phyloP scores from a whole-genome alignment of 768 basidiomycete species.

The Hygrophorus russula region DNA sequence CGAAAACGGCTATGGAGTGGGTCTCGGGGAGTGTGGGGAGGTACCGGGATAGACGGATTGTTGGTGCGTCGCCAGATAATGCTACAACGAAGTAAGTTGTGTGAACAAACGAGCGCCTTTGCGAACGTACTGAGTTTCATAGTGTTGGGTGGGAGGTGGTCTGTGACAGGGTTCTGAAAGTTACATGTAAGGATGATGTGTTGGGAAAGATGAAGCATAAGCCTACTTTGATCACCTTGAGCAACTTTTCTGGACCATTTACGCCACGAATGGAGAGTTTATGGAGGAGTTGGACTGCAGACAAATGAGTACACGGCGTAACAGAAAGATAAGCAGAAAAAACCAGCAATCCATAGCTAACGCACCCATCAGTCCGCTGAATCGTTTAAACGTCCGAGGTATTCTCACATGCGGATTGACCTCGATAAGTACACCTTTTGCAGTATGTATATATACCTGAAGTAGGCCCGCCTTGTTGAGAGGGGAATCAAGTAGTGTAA shows the following conservation, averaged over 20 bases:
- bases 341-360: not conserved
- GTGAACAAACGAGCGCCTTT: not conserved
- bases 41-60: conserved; percentile 71
- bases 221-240: conserved; percentile 90
- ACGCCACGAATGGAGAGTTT: conserved; percentile 92
- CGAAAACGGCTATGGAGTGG: conserved; percentile 88
- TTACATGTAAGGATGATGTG: conserved; percentile 8
- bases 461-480: conserved; percentile 94
- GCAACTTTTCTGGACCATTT: conserved; percentile 91
- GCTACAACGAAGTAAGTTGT: conserved; percentile 4
- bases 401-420: conserved; percentile 97
- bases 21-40: conserved; percentile 78
- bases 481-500: conserved; percentile 94
- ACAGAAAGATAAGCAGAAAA: not conserved
- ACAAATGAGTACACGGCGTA: conserved; percentile 1
- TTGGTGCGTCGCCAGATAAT: conserved; percentile 66
- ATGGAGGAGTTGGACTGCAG: conserved; percentile 88
- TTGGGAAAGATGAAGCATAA: not conserved
- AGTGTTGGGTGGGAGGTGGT: conserved; percentile 92
- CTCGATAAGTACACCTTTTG: conserved; percentile 92
- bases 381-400: conserved; percentile 96
- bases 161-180: conserved; percentile 78
- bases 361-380: conserved; percentile 95
- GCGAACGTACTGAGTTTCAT: conserved; percentile 78
- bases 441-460: conserved; percentile 97